These are phyloP conservation scores for Mucor indicus DNA, from an alignment of 371 early-diverging fungal genomes.

Conservation along the genomic window DNA sequence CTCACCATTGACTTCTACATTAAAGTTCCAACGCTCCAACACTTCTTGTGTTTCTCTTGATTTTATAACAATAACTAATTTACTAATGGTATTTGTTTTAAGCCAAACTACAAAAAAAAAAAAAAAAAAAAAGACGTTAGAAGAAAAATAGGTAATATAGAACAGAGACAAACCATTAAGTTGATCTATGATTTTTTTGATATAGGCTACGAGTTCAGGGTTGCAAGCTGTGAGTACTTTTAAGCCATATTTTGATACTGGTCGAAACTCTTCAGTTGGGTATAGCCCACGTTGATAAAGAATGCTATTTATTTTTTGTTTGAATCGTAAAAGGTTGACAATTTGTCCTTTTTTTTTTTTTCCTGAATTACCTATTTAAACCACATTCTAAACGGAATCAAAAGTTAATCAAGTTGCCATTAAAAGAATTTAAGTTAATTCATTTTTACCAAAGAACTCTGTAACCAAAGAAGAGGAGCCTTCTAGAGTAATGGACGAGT, in stretches of 20 bases:
- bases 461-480: slow-evolving; percentile 79
- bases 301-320: slow-evolving; percentile 50
- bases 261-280: slow-evolving; percentile 82
- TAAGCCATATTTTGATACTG: slow-evolving; percentile 79
- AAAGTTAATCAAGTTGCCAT: too few species aligned
- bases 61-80: slow-evolving; percentile 81
- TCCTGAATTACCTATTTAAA: slow-evolving; percentile 72
- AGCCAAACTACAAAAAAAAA: background rate
- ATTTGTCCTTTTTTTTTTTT: background rate
- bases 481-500: slow-evolving; percentile 58
- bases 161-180: too few species aligned
- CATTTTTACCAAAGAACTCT: slow-evolving; percentile 82
- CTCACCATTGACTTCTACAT: slow-evolving; percentile 52
- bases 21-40: slow-evolving; percentile 93
- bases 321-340: background rate
- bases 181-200: slow-evolving; percentile 72
- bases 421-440: background rate
- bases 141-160: background rate
- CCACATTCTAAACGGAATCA: slow-evolving; percentile 56
- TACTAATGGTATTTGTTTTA: slow-evolving; percentile 58
- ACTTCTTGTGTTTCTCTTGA: slow-evolving; percentile 77
- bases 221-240: slow-evolving; percentile 74
- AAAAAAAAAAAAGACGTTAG: background rate
- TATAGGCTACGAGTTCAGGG: slow-evolving; percentile 68
- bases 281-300: slow-evolving; percentile 90